phyloP scores from a whole-genome alignment of 345 rosid genomes.

The Geranium brycei region DNA sequence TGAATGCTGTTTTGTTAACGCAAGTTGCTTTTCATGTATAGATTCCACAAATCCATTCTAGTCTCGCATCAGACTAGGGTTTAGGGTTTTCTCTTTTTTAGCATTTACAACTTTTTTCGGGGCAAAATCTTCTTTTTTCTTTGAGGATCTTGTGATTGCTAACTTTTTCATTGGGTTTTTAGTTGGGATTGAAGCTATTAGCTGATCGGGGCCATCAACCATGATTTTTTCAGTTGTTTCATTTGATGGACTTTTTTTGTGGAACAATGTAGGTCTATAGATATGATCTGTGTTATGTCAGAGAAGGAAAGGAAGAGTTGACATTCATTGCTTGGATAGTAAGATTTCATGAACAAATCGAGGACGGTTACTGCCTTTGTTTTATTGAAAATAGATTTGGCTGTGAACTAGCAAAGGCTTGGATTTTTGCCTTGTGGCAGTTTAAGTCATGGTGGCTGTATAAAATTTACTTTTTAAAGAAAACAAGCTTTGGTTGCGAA shows the following conservation, averaged over 20 bases:
- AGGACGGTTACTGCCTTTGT: too few species aligned
- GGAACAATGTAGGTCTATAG: background rate
- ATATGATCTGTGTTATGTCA: background rate
- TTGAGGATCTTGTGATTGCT: background rate
- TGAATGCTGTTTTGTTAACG: background rate
- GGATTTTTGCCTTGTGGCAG: too few species aligned
- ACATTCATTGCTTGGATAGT: background rate
- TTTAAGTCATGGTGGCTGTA: too few species aligned
- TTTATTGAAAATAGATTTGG: too few species aligned
- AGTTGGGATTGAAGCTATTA: background rate
- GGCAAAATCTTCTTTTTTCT: background rate
- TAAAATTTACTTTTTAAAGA: too few species aligned
- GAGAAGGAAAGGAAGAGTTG: background rate
- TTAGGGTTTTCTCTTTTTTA: background rate
- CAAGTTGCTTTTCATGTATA: background rate
- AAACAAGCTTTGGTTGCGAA: too few species aligned
- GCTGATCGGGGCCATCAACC: background rate
- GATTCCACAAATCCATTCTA: background rate
- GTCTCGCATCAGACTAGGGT: background rate
- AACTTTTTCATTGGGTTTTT: too few species aligned
- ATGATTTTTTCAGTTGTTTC: background rate
- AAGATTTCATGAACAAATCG: too few species aligned
- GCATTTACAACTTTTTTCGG: background rate
- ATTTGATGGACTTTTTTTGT: background rate
- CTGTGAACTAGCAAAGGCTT: too few species aligned